Evolutionary conservation across 495 filamentous ascomycete genomes (phyloP).

Genomic region (Jackrogersella multiformis): DNA sequence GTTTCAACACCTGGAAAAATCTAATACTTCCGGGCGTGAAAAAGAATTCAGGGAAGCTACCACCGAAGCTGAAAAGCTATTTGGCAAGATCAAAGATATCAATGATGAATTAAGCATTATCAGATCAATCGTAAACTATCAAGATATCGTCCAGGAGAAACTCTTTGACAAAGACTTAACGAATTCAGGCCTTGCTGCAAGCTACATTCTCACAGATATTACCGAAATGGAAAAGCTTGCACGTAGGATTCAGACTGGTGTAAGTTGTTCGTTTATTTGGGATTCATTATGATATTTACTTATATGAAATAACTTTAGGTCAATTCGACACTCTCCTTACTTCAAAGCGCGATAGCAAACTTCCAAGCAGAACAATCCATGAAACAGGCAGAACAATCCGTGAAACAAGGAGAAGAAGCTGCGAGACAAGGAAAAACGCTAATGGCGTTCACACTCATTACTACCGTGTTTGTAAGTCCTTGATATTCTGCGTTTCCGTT

Average conservation of each 20-base stretch:
- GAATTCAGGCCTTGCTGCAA: background rate
- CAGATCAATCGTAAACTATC: too few relatives aligned
- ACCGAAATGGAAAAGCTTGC: conserved; percentile 18
- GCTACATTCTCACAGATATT: conserved; percentile 7
- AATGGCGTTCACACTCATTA: conserved; percentile 12
- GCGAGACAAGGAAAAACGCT: conserved; percentile 1
- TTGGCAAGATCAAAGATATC: too few relatives aligned
- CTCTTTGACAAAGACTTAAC: background rate
- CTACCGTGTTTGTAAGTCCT: conserved; percentile 11
- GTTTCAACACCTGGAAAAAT: background rate
- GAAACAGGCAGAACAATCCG: conserved; percentile 12
- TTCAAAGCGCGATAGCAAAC: conserved; percentile 20
- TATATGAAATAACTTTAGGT: conserved; percentile 1
- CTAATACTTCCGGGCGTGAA: background rate
- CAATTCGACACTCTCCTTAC: conserved; percentile 18
- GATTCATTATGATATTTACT: background rate
- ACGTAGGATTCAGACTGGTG: conserved; percentile 11
- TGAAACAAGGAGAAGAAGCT: conserved; percentile 4
- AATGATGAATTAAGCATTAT: background rate
- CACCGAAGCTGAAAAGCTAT: background rate
- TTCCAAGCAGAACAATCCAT: too few relatives aligned
- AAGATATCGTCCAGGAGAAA: background rate
- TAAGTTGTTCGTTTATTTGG: background rate
- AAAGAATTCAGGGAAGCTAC: background rate
- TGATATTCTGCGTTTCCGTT: background rate